Evolutionary conservation across 2,329 filamentous ascomycete species (phyloP).

Genomic region (Epichloe typhina): DNA sequence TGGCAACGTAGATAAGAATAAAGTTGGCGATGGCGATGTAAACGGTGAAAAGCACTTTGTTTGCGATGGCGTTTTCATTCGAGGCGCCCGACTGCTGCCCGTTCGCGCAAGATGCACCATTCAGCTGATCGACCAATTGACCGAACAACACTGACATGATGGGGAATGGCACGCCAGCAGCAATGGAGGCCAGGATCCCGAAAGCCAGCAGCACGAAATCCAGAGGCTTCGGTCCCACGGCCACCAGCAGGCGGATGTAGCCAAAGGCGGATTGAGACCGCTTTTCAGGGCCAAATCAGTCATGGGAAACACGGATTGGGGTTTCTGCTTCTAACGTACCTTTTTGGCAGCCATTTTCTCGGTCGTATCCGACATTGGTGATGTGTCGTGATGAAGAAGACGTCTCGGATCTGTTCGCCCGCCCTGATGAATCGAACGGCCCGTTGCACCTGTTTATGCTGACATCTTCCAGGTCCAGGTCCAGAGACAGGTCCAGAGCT

Average conservation of each 20-base stretch:
- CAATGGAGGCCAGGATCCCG: not conserved
- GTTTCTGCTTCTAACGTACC: not conserved
- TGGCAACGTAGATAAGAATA: constrained; percentile 42
- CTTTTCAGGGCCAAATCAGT: not conserved
- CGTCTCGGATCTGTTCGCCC: not conserved
- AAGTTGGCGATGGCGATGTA: constrained; percentile 48
- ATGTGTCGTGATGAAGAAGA: not conserved
- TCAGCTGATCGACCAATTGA: constrained; percentile 39
- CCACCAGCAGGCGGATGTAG: not conserved
- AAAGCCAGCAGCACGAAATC: not conserved
- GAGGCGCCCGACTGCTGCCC: constrained; percentile 9
- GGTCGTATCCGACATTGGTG: not conserved
- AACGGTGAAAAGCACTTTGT: constrained; percentile 41
- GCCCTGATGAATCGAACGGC: not conserved
- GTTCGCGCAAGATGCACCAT: constrained; percentile 22
- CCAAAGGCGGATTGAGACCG: not conserved
- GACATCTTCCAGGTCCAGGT: not conserved
- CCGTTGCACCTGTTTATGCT: not conserved
- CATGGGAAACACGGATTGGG: not conserved
- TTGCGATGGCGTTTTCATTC: constrained; percentile 24
- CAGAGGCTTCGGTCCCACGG: not conserved
- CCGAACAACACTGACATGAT: constrained; percentile 43
- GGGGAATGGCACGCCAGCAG: constrained; percentile 36
- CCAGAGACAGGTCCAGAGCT: not conserved
- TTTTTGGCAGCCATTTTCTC: not conserved